Percentiles rank a stretch among this genome's conserved stretches.
phyloP scores from a whole-genome alignment of 345 rosid species.

The Anastatica hierochuntica region DNA sequence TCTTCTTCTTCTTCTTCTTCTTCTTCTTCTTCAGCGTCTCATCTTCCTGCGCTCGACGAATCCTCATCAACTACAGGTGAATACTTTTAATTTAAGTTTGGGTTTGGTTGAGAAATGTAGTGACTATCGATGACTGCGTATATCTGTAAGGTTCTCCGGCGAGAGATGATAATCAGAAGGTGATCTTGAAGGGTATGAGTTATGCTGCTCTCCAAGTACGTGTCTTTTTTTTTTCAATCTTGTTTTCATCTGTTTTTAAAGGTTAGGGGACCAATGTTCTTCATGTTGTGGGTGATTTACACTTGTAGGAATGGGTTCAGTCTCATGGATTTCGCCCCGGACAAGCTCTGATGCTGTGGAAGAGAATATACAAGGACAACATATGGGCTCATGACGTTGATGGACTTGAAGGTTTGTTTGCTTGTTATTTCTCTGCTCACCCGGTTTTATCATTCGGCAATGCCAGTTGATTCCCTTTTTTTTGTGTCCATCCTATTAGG shows the following conservation, averaged over 20 bases:
- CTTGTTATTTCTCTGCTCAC: not conserved
- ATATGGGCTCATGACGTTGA: constrained; percentile 58
- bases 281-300: not conserved
- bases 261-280: too few relatives aligned
- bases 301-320: constrained; percentile 68
- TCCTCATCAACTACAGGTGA: constrained; percentile 12
- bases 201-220: constrained; percentile 58
- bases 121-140: not conserved
- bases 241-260: not conserved
- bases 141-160: not conserved
- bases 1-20: too few relatives aligned
- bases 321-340: constrained; percentile 82
- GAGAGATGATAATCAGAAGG: constrained; percentile 32
- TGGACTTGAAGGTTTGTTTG: constrained; percentile 55
- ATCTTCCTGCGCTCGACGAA: constrained; percentile 22
- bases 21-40: too few relatives aligned
- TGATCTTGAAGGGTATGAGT: constrained; percentile 65
- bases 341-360: constrained; percentile 95
- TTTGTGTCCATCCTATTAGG: constrained; percentile 32
- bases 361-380: constrained; percentile 65
- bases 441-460: not conserved
- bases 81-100: not conserved
- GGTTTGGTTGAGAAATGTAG: not conserved
- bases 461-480: not conserved
- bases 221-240: not conserved